Evolutionary conservation across 2,329 filamentous ascomycete genomes (phyloP).

Genomic region (Dactylonectria macrodidyma): DNA sequence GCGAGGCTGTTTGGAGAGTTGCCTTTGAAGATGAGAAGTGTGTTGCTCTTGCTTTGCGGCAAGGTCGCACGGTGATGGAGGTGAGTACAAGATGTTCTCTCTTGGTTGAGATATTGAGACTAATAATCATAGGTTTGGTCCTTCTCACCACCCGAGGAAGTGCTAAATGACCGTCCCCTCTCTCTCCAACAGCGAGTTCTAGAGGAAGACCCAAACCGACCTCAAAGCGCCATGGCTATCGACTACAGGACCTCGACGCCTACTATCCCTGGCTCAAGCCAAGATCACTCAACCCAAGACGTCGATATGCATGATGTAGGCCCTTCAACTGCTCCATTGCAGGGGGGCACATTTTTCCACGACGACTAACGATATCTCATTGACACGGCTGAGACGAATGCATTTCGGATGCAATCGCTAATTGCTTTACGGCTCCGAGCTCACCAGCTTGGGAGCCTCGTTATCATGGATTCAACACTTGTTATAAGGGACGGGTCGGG

Average conservation of each 20-base stretch:
- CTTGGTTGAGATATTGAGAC: slow-evolving; percentile 25
- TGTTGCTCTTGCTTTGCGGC: slow-evolving; percentile 91
- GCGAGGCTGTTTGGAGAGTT: slow-evolving; percentile 97
- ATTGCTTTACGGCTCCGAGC: slow-evolving; percentile 32
- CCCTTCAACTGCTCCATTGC: slow-evolving; percentile 68
- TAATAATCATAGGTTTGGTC: slow-evolving; percentile 83
- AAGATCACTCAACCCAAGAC: slow-evolving; percentile 60
- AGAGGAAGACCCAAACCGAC: slow-evolving; percentile 63
- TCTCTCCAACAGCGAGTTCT: slow-evolving; percentile 64
- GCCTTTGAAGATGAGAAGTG: slow-evolving; percentile 99
- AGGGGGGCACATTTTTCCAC: slow-evolving; percentile 66
- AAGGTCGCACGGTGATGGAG: slow-evolving; percentile 95
- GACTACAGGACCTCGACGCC: slow-evolving; percentile 57
- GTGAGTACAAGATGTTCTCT: slow-evolving; percentile 66
- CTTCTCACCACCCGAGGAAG: slow-evolving; percentile 88
- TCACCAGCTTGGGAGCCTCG: slow-evolving; percentile 21
- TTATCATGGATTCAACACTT: slow-evolving; percentile 41
- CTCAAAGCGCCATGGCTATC: slow-evolving; percentile 66
- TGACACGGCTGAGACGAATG: slow-evolving; percentile 19
- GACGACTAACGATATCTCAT: slow-evolving; percentile 55
- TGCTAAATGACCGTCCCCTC: slow-evolving; percentile 67
- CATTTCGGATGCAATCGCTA: slow-evolving; percentile 30
- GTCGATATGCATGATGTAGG: slow-evolving; percentile 71
- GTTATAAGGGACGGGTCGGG: slow-evolving; percentile 42
- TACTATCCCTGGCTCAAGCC: slow-evolving; percentile 48